Evolutionary conservation across 2,329 filamentous ascomycete genomes (phyloP).

Genomic region (Scedosporium dehoogii): DNA sequence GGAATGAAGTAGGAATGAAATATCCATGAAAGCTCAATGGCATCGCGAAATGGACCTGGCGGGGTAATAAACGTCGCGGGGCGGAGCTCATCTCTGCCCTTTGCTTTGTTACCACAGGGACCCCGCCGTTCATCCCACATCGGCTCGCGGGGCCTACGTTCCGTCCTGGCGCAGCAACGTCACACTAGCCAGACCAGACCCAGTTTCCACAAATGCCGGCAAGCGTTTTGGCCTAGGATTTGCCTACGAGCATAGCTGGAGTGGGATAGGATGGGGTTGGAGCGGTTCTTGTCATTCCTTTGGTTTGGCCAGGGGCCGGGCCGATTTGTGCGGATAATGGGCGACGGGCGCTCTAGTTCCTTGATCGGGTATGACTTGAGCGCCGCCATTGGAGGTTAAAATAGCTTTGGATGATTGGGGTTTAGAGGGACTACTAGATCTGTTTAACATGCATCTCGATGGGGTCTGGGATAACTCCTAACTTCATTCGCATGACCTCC

Average conservation of each 20-base stretch:
- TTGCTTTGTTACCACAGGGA: conserved; percentile 6
- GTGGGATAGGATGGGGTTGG: too few relatives aligned
- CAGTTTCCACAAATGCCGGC: not conserved
- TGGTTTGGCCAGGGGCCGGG: too few relatives aligned
- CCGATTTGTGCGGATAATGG: too few relatives aligned
- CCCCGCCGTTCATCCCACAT: conserved; percentile 5
- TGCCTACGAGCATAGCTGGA: not conserved
- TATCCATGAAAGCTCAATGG: not conserved
- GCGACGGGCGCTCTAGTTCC: too few relatives aligned
- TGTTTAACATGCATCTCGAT: too few relatives aligned
- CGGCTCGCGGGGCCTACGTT: conserved; percentile 5
- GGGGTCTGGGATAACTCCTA: too few relatives aligned
- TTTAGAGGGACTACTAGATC: too few relatives aligned
- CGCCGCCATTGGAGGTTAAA: too few relatives aligned
- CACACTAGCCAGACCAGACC: not conserved
- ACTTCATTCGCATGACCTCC: too few relatives aligned
- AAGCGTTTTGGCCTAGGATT: not conserved
- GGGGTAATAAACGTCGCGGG: not conserved
- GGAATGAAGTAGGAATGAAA: not conserved
- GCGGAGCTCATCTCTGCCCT: conserved; percentile 1
- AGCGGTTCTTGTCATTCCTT: too few relatives aligned
- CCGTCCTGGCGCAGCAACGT: not conserved
- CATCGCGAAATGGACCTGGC: not conserved
- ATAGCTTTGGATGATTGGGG: too few relatives aligned
- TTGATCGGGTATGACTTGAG: too few relatives aligned